These are phyloP conservation scores for Vitis hybrid DNA, from an alignment of 177 flowering plant species.

Conservation along the genomic window DNA sequence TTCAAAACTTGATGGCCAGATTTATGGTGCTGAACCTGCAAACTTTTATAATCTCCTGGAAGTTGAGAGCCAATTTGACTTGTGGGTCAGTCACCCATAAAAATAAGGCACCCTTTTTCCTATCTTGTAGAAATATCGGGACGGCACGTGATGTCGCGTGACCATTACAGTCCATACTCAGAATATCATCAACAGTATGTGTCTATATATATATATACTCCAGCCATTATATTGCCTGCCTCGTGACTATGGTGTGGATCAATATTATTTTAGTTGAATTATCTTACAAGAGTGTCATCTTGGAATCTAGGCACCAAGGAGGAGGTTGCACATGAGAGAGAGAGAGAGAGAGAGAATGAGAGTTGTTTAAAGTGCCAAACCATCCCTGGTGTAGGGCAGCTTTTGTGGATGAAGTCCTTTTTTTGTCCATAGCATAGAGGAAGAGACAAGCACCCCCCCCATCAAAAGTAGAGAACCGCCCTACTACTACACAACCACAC, in stretches of 20 bases:
- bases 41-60: too few relatives aligned
- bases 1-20: too few relatives aligned
- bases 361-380: conserved; percentile 3
- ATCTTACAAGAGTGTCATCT: conserved; percentile 14
- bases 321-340: conserved; percentile 28
- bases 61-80: not conserved
- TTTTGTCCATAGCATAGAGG: conserved; percentile 20
- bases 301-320: conserved; percentile 47
- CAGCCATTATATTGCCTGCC: conserved; percentile 11
- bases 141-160: conserved; percentile 45
- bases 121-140: not conserved
- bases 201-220: not conserved
- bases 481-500: not conserved
- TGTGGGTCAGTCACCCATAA: conserved; percentile 2
- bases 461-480: conserved; percentile 23
- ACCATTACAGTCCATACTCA: conserved; percentile 4
- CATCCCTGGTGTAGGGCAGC: conserved; percentile 24
- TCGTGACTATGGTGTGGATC: conserved; percentile 23
- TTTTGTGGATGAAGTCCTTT: conserved; percentile 8
- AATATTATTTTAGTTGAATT: conserved; percentile 17
- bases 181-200: not conserved
- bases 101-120: not conserved
- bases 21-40: not conserved
- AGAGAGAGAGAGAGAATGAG: conserved; percentile 10
- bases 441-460: conserved; percentile 27